Conservation (phyloP, 805 yeast genomes). For the Yarrowia bubula region DNA sequence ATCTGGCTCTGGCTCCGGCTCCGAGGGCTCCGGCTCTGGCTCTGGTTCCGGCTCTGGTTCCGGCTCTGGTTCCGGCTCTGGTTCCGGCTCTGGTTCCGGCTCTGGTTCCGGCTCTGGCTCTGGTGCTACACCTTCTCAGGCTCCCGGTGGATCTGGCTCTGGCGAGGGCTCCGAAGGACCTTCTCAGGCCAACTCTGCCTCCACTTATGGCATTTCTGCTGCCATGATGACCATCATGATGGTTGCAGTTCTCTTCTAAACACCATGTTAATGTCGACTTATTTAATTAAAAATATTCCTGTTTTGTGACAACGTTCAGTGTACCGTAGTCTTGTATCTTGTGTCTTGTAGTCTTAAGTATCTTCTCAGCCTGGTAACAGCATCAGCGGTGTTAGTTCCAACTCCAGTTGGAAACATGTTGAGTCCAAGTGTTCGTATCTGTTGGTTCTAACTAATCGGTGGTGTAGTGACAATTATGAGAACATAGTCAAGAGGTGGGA, state of each 20-base stretch:
- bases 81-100: neutral
- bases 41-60: neutral
- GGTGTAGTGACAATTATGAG: too few species aligned
- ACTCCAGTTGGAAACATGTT: too few species aligned
- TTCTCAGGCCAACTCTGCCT: slow-evolving; percentile 24
- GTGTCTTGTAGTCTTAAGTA: too few species aligned
- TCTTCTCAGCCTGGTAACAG: too few species aligned
- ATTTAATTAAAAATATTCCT: neutral
- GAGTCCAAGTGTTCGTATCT: too few species aligned
- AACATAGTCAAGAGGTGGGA: too few species aligned
- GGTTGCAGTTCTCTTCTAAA: slow-evolving; percentile 11
- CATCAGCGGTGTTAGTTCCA: too few species aligned
- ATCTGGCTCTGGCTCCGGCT: slow-evolving; percentile 1
- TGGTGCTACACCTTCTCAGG: neutral
- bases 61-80: neutral
- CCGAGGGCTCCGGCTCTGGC: slow-evolving; percentile 1
- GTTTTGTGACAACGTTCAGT: neutral
- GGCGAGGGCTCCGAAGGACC: slow-evolving; percentile 4
- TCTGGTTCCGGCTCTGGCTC: neutral
- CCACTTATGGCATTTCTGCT: slow-evolving; percentile 4
- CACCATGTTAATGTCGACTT: neutral
- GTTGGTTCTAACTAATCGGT: too few species aligned
- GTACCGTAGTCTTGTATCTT: neutral
- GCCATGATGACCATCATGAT: slow-evolving; percentile 1
- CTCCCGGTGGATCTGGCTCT: neutral